These are phyloP conservation scores for Debaryomycetaceae sp. DNA, from an alignment of 1,139 yeast species.

Conservation along the genomic window DNA sequence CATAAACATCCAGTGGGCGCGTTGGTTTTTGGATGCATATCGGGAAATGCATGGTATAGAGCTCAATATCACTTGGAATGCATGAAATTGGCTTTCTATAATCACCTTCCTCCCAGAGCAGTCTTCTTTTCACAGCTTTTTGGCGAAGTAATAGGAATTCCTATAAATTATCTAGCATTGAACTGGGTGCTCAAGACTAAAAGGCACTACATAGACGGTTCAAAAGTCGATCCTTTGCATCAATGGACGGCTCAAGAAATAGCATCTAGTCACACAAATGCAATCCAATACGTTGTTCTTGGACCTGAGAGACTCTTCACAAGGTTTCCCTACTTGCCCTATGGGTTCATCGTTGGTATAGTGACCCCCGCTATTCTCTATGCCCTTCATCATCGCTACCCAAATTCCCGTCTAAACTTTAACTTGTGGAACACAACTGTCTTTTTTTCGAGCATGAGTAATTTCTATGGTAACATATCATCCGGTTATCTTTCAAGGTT, in stretches of 20 bases:
- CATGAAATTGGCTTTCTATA: constrained; percentile 47
- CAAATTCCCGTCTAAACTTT: constrained; percentile 18
- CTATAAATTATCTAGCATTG: constrained; percentile 44
- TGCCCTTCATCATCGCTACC: constrained; percentile 21
- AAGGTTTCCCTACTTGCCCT: constrained; percentile 39
- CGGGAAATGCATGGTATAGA: constrained; percentile 54
- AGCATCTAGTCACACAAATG: constrained; percentile 40
- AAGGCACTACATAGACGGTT: constrained; percentile 35
- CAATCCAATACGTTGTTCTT: constrained; percentile 47
- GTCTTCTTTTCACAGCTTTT: constrained; percentile 48
- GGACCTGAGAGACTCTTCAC: constrained; percentile 44
- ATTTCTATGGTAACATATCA: constrained; percentile 48
- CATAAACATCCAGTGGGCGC: constrained; percentile 48
- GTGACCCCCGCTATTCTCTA: constrained; percentile 33
- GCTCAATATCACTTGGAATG: constrained; percentile 49
- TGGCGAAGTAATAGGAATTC: constrained; percentile 50
- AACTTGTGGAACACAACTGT: constrained; percentile 48
- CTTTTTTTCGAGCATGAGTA: constrained; percentile 45
- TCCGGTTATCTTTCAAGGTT: constrained; percentile 48
- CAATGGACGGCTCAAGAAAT: constrained; percentile 53
- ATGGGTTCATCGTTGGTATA: constrained; percentile 41
- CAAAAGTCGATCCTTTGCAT: constrained; percentile 38
- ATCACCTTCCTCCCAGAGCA: constrained; percentile 43
- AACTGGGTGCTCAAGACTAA: constrained; percentile 44
- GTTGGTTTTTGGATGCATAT: constrained; percentile 45